Conservation (phyloP, 148 eudicot genomes). For the Arctostaphylos glauca region DNA sequence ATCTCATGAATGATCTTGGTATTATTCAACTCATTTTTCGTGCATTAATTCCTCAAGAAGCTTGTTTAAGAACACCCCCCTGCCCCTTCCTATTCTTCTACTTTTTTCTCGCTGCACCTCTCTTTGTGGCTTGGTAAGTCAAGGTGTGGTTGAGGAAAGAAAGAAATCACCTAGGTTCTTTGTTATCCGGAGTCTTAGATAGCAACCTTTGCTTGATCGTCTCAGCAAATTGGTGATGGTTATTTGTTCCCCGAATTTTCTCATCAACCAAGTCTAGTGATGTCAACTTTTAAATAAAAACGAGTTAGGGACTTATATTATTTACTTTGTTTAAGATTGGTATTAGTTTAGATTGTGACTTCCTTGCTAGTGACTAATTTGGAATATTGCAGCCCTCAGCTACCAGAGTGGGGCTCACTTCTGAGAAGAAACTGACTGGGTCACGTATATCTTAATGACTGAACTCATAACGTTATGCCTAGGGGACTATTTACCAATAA, state of each 20-base stretch:
- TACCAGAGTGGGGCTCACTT: not conserved
- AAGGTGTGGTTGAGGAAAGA: not conserved
- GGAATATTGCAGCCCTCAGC: not conserved
- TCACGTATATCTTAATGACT: not conserved
- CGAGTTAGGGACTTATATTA: not conserved
- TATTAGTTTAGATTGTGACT: not conserved
- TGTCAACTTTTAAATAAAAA: not conserved
- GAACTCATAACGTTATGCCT: not conserved
- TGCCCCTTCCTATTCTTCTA: not conserved
- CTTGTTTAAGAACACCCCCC: not conserved
- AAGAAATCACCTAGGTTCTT: not conserved
- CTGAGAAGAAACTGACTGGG: not conserved
- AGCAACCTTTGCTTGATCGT: not conserved
- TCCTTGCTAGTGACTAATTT: not conserved
- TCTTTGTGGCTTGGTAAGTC: not conserved
- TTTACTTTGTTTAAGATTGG: not conserved
- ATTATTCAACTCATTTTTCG: constrained; percentile 24
- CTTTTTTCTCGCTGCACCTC: not conserved
- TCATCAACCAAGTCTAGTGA: not conserved
- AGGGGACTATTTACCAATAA: not conserved
- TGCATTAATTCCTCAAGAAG: not conserved
- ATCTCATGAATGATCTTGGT: constrained; percentile 99
- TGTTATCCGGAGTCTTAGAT: not conserved
- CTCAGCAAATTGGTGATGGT: not conserved
- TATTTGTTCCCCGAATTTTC: not conserved